Percentiles rank a stretch among this genome's conserved stretches.
These are phyloP conservation scores for Entomortierella beljakovae DNA, from an alignment of 192 early-diverging fungal genomes.

Conservation along the genomic window DNA sequence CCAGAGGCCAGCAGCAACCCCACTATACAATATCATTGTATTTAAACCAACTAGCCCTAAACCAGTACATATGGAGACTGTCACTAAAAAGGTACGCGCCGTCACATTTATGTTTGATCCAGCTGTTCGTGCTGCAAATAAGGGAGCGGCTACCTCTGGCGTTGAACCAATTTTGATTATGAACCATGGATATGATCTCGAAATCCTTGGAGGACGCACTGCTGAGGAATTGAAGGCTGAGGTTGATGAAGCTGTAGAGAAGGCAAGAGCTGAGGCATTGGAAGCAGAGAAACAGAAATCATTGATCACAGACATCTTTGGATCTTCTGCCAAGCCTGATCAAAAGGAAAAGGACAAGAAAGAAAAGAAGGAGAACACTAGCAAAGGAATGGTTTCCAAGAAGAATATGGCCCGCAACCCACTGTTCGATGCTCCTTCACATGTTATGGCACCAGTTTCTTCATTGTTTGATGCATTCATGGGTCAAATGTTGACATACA, in stretches of 20 bases:
- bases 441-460: conserved; percentile 65
- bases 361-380: conserved; percentile 12
- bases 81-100: conserved; percentile 26
- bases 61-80: conserved; percentile 34
- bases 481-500: conserved; percentile 44
- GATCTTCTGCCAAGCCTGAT: conserved; percentile 7
- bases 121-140: background rate
- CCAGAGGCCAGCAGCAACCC: background rate
- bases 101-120: conserved; percentile 45
- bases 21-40: conserved; percentile 25
- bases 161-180: conserved; percentile 51
- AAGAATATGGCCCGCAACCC: conserved; percentile 56
- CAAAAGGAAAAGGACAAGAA: conserved; percentile 28
- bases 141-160: background rate
- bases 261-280: conserved; percentile 38
- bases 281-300: conserved; percentile 53
- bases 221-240: conserved; percentile 40
- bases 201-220: conserved; percentile 43
- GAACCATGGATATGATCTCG: conserved; percentile 45
- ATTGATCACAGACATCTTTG: conserved; percentile 47
- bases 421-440: conserved; percentile 62
- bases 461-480: conserved; percentile 65
- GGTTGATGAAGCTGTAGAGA: conserved; percentile 30
- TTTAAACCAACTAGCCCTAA: conserved; percentile 40
- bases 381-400: conserved; percentile 54